Evolutionary conservation across 2,329 filamentous ascomycete genomes (phyloP).

Genomic region (Nemania sp.): DNA sequence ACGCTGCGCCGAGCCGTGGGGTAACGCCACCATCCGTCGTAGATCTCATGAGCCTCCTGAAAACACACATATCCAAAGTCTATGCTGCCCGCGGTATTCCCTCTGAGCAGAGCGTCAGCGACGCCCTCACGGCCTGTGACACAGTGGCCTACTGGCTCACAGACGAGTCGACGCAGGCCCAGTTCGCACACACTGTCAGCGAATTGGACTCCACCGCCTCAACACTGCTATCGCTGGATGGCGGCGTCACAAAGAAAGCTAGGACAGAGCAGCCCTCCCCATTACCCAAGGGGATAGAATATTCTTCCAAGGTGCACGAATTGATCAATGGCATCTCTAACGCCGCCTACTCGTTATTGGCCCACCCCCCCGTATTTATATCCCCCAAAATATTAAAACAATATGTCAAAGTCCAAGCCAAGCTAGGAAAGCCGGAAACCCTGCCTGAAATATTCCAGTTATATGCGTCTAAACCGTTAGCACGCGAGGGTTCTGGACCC

Average conservation of each 20-base stretch:
- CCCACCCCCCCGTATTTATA: constrained; percentile 83
- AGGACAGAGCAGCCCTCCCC: constrained; percentile 23
- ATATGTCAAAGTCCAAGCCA: constrained; percentile 82
- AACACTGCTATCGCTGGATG: constrained; percentile 53
- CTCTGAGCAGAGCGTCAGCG: constrained; percentile 47
- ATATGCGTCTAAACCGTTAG: constrained; percentile 85
- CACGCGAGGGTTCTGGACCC: constrained; percentile 68
- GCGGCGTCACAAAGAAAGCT: background rate
- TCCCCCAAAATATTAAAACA: constrained; percentile 76
- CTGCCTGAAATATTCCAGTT: constrained; percentile 84
- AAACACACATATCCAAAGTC: constrained; percentile 45
- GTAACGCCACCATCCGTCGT: constrained; percentile 43
- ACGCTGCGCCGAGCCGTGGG: background rate
- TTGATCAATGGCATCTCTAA: constrained; percentile 66
- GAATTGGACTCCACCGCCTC: constrained; percentile 54
- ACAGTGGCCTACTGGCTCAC: constrained; percentile 49
- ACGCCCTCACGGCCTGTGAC: constrained; percentile 48
- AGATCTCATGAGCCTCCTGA: constrained; percentile 48
- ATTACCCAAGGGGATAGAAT: constrained; percentile 37
- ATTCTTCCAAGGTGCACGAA: constrained; percentile 53
- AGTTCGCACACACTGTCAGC: constrained; percentile 48
- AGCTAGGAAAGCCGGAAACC: constrained; percentile 78
- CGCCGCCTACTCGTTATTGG: constrained; percentile 76
- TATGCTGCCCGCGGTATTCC: constrained; percentile 44
- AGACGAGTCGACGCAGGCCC: constrained; percentile 49